Evolutionary conservation across 176 grass and related monocot species (phyloP).

Genomic region (Aegilops umbellulata): DNA sequence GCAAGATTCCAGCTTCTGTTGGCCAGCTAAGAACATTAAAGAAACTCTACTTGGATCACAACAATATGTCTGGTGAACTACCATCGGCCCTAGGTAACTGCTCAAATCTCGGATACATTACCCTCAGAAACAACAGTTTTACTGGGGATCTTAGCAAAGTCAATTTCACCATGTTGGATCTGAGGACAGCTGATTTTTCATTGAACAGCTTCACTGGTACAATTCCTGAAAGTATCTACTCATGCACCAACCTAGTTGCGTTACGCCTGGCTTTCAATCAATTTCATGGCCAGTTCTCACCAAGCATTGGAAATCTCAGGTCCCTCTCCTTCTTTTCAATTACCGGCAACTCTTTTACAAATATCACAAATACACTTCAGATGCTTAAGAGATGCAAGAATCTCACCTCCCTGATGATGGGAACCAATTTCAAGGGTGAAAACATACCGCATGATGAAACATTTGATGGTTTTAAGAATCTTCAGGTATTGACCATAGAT

Average conservation of each 20-base stretch:
- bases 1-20: constrained; percentile 45
- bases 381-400: constrained; percentile 48
- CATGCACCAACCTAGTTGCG: constrained; percentile 51
- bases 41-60: constrained; percentile 44
- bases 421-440: constrained; percentile 55
- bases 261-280: constrained; percentile 52
- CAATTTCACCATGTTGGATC: constrained; percentile 57
- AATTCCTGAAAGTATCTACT: constrained; percentile 66
- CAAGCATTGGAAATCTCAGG: constrained; percentile 45
- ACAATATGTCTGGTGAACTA: constrained; percentile 46
- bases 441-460: constrained; percentile 33
- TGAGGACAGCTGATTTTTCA: constrained; percentile 54
- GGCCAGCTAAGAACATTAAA: constrained; percentile 43
- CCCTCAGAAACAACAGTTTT: constrained; percentile 55
- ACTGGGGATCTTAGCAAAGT: constrained; percentile 42
- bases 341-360: constrained; percentile 41
- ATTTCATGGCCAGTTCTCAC: constrained; percentile 49
- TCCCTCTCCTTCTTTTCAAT: constrained; percentile 56
- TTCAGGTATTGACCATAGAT: constrained; percentile 50
- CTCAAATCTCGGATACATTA: constrained; percentile 44
- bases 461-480: constrained; percentile 52
- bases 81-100: constrained; percentile 51
- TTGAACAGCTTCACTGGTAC: constrained; percentile 48
- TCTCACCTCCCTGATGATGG: constrained; percentile 49
- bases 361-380: constrained; percentile 56